phyloP scores from a whole-genome alignment of 768 basidiomycete species.

The Boletus fagicola region DNA sequence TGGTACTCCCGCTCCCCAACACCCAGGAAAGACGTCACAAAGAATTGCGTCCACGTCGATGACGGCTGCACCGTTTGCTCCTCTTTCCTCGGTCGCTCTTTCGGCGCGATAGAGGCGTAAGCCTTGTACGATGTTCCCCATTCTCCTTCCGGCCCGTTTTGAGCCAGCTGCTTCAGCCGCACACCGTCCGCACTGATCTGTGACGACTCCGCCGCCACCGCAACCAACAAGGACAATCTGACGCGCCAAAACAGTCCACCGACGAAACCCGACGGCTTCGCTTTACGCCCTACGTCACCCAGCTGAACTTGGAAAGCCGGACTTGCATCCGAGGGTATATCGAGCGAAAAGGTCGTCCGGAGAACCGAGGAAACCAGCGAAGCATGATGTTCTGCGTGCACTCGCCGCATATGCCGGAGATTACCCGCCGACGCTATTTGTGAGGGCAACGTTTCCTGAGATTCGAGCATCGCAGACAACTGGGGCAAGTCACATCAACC shows the following conservation, averaged over 20 bases:
- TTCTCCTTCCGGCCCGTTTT: conserved; percentile 61
- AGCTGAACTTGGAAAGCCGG: conserved; percentile 77
- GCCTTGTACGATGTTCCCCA: conserved; percentile 74
- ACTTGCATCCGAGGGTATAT: conserved; percentile 89
- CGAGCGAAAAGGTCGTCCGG: conserved; percentile 82
- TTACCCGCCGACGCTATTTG: conserved; percentile 49
- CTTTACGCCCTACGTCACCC: conserved; percentile 31
- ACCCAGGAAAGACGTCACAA: conserved; percentile 41
- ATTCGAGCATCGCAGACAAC: conserved; percentile 87
- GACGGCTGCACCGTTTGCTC: not conserved
- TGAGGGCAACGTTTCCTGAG: conserved; percentile 79
- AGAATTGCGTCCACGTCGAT: conserved; percentile 39
- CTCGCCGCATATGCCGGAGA: conserved; percentile 57
- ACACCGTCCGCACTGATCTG: conserved; percentile 49
- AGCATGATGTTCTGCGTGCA: conserved; percentile 85
- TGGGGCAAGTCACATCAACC: conserved; percentile 30
- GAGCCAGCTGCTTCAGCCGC: conserved; percentile 49
- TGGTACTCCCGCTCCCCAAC: conserved; percentile 51
- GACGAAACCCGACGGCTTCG: conserved; percentile 20
- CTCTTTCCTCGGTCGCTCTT: conserved; percentile 41
- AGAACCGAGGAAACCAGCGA: conserved; percentile 69
- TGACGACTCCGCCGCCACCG: conserved; percentile 52
- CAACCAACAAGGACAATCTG: conserved; percentile 80
- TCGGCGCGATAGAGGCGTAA: conserved; percentile 53
- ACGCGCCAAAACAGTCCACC: conserved; percentile 94